phyloP scores from a whole-genome alignment of 139 green algal species.

The Ulvella scutata region DNA sequence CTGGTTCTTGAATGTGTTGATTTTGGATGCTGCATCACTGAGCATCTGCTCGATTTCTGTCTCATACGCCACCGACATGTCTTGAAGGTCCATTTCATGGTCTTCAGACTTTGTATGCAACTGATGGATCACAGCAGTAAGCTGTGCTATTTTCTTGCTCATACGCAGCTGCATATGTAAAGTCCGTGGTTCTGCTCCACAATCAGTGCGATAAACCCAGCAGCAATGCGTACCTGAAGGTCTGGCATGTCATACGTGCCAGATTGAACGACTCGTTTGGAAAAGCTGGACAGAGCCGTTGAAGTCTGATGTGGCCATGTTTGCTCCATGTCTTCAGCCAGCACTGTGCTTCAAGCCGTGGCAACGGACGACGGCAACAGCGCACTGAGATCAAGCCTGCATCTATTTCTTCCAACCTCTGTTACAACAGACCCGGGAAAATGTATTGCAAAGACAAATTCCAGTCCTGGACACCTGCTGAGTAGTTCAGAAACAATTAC shows the following conservation, averaged over 20 bases:
- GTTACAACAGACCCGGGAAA: too few species aligned
- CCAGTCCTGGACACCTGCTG: too few species aligned
- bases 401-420: too few species aligned
- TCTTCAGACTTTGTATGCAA: constrained; percentile 65
- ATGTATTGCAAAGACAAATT: too few species aligned
- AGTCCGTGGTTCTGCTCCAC: not conserved
- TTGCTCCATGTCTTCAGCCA: too few species aligned
- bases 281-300: too few species aligned
- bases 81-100: constrained; percentile 47
- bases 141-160: constrained; percentile 69
- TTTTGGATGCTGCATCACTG: constrained; percentile 36
- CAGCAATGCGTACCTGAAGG: constrained; percentile 10
- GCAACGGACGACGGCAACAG: too few species aligned
- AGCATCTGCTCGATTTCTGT: constrained; percentile 46
- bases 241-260: constrained; percentile 14
- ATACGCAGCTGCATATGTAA: constrained; percentile 41
- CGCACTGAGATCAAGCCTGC: too few species aligned
- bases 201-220: constrained; percentile 11
- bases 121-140: constrained; percentile 72
- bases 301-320: too few species aligned
- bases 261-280: too few species aligned
- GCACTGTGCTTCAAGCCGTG: too few species aligned
- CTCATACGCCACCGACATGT: constrained; percentile 55
- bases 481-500: too few species aligned
- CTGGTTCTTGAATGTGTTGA: constrained; percentile 32